Evolutionary conservation across 2,329 filamentous ascomycete species (phyloP).

Genomic region (Monilinia laxa): DNA sequence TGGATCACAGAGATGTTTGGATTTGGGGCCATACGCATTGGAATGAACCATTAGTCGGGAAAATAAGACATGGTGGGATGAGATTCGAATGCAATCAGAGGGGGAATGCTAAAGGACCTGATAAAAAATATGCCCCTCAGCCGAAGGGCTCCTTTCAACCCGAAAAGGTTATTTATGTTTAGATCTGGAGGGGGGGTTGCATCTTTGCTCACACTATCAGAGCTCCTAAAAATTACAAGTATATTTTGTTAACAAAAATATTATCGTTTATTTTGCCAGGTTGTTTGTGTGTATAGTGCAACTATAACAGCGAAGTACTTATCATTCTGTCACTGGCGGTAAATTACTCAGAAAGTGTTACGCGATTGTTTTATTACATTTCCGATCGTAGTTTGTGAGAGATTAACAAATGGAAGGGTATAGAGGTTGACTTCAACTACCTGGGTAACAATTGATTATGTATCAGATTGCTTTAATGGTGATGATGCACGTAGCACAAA

Average conservation of each 20-base stretch:
- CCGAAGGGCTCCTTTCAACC: background rate
- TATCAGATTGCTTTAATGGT: background rate
- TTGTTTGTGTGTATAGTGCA: background rate
- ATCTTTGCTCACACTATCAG: no score
- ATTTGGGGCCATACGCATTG: conserved; percentile 20
- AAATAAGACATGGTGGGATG: conserved; percentile 3
- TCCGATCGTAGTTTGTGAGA: background rate
- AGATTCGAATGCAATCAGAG: conserved; percentile 10
- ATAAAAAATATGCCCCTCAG: background rate
- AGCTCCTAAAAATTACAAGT: background rate
- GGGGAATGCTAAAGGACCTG: background rate
- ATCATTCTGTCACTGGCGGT: background rate
- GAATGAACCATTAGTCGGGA: background rate
- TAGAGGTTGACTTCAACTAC: background rate
- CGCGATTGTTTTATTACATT: background rate
- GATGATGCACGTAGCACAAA: background rate
- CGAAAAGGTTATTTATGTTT: conserved; percentile 1
- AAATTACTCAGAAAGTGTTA: background rate
- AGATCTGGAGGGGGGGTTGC: background rate
- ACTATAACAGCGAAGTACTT: background rate
- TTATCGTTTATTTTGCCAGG: background rate
- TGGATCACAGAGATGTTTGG: conserved; percentile 15
- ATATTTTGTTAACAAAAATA: background rate
- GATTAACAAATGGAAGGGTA: background rate
- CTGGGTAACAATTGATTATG: background rate